Conservation (phyloP, 345 rosid species). For the Sisymbrium irio region DNA sequence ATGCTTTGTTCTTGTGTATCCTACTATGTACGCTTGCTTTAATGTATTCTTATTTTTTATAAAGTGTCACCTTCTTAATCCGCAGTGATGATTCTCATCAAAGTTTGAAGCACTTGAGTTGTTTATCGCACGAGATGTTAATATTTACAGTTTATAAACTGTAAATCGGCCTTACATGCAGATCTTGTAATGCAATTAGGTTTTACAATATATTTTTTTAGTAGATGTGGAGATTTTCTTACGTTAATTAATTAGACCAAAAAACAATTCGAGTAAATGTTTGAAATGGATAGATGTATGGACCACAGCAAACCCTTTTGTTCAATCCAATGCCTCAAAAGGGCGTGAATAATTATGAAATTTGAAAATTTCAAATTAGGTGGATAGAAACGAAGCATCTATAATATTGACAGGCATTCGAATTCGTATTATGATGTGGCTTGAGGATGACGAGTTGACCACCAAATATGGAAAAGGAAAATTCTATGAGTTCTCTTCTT, state of each 20-base stretch:
- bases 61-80: background rate
- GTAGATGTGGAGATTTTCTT: background rate
- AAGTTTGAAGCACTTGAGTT: slow-evolving; percentile 1
- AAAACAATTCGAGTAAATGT: background rate
- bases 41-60: background rate
- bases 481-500: background rate
- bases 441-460: background rate
- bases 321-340: slow-evolving; percentile 22
- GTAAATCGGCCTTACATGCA: slow-evolving; percentile 6
- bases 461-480: background rate
- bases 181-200: background rate
- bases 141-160: background rate
- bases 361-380: background rate
- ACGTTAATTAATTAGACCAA: background rate
- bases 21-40: slow-evolving; percentile 7
- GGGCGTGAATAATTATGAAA: background rate
- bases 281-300: slow-evolving; percentile 25
- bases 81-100: background rate
- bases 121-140: background rate
- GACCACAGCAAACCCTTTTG: slow-evolving; percentile 29
- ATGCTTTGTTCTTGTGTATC: background rate
- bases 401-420: background rate
- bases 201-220: background rate
- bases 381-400: background rate
- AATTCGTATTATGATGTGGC: background rate